Conservation (phyloP, 2,329 filamentous ascomycete species). For the Pyrenochaeta sp. region DNA sequence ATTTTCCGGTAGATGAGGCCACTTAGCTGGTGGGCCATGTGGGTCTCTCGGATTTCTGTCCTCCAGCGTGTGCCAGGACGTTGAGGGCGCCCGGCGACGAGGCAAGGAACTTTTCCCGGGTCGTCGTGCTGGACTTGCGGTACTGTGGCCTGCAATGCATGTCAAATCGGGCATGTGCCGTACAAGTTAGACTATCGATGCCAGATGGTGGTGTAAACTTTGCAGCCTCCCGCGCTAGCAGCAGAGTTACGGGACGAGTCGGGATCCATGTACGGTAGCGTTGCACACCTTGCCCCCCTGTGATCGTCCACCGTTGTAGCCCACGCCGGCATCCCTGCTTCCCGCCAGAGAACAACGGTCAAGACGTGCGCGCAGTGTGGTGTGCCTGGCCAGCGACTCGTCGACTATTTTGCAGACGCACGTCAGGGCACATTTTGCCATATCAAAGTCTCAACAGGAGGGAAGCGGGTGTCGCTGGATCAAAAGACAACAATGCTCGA, state of each 20-base stretch:
- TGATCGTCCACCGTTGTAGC: slow-evolving; percentile 43
- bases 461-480: neutral
- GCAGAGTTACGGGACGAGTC: slow-evolving; percentile 41
- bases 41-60: neutral
- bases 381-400: neutral
- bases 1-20: slow-evolving; percentile 23
- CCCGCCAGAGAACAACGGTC: slow-evolving; percentile 33
- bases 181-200: slow-evolving; percentile 12
- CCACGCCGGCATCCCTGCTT: slow-evolving; percentile 41
- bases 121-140: slow-evolving; percentile 3
- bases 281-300: slow-evolving; percentile 37
- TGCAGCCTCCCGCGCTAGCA: slow-evolving; percentile 23
- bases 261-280: slow-evolving; percentile 41
- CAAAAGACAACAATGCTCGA: neutral
- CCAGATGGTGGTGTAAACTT: slow-evolving; percentile 17
- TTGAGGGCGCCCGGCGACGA: too few relatives aligned
- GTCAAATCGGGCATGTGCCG: slow-evolving; percentile 20
- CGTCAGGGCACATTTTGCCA: slow-evolving; percentile 4
- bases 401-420: slow-evolving; percentile 8
- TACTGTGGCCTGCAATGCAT: slow-evolving; percentile 12
- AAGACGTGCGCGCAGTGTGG: slow-evolving; percentile 15
- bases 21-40: slow-evolving; percentile 11
- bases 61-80: neutral
- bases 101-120: neutral
- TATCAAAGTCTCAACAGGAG: slow-evolving; percentile 1